Base-by-base conservation (phyloP, 176 grass and related monocot genomes). In the Cenchrus purpureus region DNA sequence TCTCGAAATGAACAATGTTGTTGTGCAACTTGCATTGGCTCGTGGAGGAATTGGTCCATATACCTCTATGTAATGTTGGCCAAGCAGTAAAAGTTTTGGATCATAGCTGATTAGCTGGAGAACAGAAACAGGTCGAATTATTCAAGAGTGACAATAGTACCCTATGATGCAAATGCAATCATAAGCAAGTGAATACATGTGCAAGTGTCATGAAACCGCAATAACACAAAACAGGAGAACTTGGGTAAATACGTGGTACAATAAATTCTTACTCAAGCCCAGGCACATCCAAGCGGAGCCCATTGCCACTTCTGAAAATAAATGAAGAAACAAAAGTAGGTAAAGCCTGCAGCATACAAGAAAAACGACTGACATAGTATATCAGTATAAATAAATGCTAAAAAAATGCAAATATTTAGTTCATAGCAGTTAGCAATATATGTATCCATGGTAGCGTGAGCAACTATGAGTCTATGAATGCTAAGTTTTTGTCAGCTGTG, bases 301-400 rank as follows among this genome's bases (percentile, higher is more conserved):
- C 63, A 53, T 42, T 67, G 49, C 50, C 51, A 13, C 25, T 55
- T 68, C 42, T 68, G 17, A 31, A 6, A 40, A 20, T 68, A 80
- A 68, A 54, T 68, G 8, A n/a, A 55, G 63, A n/a, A 68, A 55
- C 51, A 80, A 68, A 80, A 68, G 78, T 68, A 22, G 78, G 78
- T 54, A 80, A 55, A 68, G 68, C 78, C 78, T 80, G 78, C 49
- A 68, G 20, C 1, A 54, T 80, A 52, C 9, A 55, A 22, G 48
- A 10, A 49, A 67, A 78, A 78, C 16, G 29, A 6, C 17, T 37
- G 3, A 20, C 9, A 55, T 64, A 54, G 19, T 19, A 53, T 68
- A n/a, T 15, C 5, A 13, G 4, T 52, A 68, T 37, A 68, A 54
- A 53, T 40, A 37, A 14, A 68, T 4, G 3, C 15, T 28, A 1